A percentile compares a stretch with the other conserved stretches of the same genome.
phyloP scores from a whole-genome alignment of 1,139 yeast species.

The Yamadazyma buinensis region DNA sequence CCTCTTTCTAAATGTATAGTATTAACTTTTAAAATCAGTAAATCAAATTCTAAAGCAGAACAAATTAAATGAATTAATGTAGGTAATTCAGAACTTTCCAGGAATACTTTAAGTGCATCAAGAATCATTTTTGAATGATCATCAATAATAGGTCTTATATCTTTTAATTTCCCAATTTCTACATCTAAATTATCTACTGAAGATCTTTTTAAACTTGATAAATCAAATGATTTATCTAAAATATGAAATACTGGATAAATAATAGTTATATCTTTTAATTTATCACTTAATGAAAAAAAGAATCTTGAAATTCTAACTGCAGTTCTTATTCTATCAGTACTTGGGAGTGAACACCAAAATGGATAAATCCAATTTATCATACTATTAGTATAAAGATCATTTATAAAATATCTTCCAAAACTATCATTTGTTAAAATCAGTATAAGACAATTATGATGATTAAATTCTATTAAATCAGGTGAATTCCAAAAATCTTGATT shows the following conservation, averaged over 20 bases:
- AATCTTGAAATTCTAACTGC: constrained; percentile 5
- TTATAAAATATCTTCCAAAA: constrained; percentile 12
- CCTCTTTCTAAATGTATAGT: constrained; percentile 40
- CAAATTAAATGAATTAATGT: constrained; percentile 34
- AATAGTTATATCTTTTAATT: neutral
- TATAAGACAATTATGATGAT: constrained; percentile 51
- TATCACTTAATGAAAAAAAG: constrained; percentile 4
- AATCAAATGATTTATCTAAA: constrained; percentile 2
- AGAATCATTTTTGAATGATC: constrained; percentile 11
- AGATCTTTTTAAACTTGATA: neutral
- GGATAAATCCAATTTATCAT: constrained; percentile 8
- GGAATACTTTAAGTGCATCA: neutral
- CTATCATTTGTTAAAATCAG: constrained; percentile 44
- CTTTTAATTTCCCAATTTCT: constrained; percentile 21
- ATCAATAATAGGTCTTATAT: constrained; percentile 35
- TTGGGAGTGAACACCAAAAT: constrained; percentile 9
- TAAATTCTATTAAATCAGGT: constrained; percentile 28
- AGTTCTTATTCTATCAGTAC: constrained; percentile 6
- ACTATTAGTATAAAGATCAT: neutral
- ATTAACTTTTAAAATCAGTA: constrained; percentile 51
- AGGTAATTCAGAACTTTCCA: neutral
- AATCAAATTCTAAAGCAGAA: constrained; percentile 51
- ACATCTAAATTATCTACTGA: constrained; percentile 4
- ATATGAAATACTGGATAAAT: constrained; percentile 2
- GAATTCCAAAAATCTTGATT: constrained; percentile 47